Base-by-base conservation (phyloP, 345 rosid species). In the Pugionium dolabratum region DNA sequence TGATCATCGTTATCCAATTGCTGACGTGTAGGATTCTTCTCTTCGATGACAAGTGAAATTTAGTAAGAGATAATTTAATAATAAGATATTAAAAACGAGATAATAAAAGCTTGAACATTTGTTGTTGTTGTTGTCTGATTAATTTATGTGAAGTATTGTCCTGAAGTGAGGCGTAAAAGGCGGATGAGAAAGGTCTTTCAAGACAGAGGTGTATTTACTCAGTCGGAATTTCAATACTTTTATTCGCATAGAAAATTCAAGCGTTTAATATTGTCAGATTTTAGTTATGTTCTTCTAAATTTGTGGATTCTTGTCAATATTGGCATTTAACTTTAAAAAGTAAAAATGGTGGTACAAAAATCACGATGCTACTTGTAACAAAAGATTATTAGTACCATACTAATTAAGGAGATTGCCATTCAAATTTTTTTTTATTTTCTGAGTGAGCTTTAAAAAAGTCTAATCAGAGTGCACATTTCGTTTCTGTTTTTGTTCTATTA, bases 201-300 rank as follows among this genome's bases (percentile, higher is more conserved):
- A 33, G 43, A 44, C 36, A 34, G 37, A 28, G 37, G 54, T 33
- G 42, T 2, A n/a, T 37, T 57, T 47, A 30, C 1, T 32, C 51
- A 1, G 51, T 59, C 25, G 43, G 4, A 40, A 40, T 25, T 32
- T 4, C 0, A 59, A 1, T 10, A 34, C 53, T 50, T 59, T 52
- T 9, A 42, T 28, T 52, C 6, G 26, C 51, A 33, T 26, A 27
- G 42, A 40, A 49, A 31, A 6, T 31, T 60, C 54, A 60, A 46
- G 5, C 46, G 25, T 39, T 28, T 32, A 29, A 25, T 33, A 4
- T n/a, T 33, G 39, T 54, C 43, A 18, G 5, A 25, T 27, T 34
- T 52, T 31, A 49, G 10, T 35, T 51, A 7, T 69, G 59, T 11
- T 59, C 7, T 36, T 60, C 61, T 60, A 51, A 43, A 52, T 27